A percentile compares a stretch with the other conserved stretches of the same genome.
Evolutionary conservation across 2,329 filamentous ascomycete species (phyloP).

Genomic region (Macrophomina tecta): DNA sequence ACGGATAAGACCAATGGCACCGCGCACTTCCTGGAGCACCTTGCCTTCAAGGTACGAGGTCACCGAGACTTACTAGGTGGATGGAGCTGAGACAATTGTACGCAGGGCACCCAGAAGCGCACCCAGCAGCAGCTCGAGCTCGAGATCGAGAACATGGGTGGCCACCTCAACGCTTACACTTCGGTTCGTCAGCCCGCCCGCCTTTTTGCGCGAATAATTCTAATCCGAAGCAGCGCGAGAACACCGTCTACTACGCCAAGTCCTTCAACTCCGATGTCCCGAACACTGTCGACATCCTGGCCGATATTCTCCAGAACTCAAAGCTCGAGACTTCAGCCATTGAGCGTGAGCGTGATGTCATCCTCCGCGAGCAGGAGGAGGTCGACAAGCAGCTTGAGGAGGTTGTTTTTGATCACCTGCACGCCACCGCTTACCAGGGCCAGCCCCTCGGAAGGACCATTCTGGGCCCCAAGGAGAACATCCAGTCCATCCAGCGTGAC

Average conservation of each 20-base stretch:
- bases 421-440: constrained; percentile 96
- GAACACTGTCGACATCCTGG: constrained; percentile 95
- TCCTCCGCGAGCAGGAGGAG: constrained; percentile 97
- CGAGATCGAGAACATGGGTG: constrained; percentile 99
- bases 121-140: constrained; percentile 97
- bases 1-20: constrained; percentile 99
- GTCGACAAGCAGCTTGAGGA: constrained; percentile 99
- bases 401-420: constrained; percentile 98
- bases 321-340: constrained; percentile 93
- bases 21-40: constrained; percentile 98
- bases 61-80: constrained; percentile 21
- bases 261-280: constrained; percentile 98
- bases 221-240: constrained; percentile 71
- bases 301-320: constrained; percentile 99
- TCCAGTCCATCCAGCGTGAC: constrained; percentile 89
- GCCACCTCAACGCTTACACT: constrained; percentile 98
- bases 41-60: constrained; percentile 91
- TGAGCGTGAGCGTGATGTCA: constrained; percentile 98
- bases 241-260: constrained; percentile 99
- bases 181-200: constrained; percentile 69
- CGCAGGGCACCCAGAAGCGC: constrained; percentile 86
- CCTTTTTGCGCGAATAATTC: constrained; percentile 2
- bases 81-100: constrained; percentile 37
- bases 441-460: constrained; percentile 98
- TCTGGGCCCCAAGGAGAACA: constrained; percentile 97